phyloP scores from a whole-genome alignment of 2,329 filamentous ascomycete species.

The Macroventuria anomochaeta region DNA sequence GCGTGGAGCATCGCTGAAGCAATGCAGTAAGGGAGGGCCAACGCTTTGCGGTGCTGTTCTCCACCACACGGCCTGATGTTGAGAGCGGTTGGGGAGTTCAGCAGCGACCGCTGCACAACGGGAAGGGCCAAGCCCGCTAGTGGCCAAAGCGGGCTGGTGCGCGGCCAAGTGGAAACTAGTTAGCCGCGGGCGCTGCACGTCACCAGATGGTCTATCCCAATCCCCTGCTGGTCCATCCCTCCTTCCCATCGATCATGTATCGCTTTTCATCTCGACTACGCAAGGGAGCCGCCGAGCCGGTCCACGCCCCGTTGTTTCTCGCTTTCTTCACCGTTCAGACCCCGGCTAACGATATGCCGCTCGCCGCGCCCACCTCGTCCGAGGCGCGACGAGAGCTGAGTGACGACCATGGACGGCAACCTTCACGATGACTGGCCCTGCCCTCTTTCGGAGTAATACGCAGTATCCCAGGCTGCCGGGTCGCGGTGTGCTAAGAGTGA shows the following conservation, averaged over 20 bases:
- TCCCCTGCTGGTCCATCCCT: slow-evolving; percentile 28
- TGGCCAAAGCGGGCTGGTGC: slow-evolving; percentile 26
- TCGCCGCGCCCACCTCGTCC: slow-evolving; percentile 24
- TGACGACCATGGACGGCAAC: slow-evolving; percentile 17
- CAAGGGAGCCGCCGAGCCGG: slow-evolving; percentile 29
- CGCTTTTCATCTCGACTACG: slow-evolving; percentile 21
- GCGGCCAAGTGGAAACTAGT: slow-evolving; percentile 29
- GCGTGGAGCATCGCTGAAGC: slow-evolving; percentile 29
- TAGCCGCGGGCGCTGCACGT: slow-evolving; percentile 45
- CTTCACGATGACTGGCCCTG: slow-evolving; percentile 27
- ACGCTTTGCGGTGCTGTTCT: slow-evolving; percentile 20
- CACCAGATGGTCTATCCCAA: slow-evolving; percentile 36
- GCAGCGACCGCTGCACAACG: slow-evolving; percentile 26
- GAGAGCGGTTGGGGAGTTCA: slow-evolving; percentile 28
- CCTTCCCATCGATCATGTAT: slow-evolving; percentile 28
- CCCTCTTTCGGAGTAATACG: slow-evolving; percentile 47
- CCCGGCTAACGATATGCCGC: slow-evolving; percentile 28
- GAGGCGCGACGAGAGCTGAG: slow-evolving; percentile 15
- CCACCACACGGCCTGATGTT: slow-evolving; percentile 20
- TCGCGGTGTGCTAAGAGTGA: slow-evolving; percentile 30
- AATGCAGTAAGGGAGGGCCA: slow-evolving; percentile 27
- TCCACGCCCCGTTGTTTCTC: slow-evolving; percentile 23
- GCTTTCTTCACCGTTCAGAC: slow-evolving; percentile 22
- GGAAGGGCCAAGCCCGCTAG: slow-evolving; percentile 31
- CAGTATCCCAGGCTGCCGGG: slow-evolving; percentile 43